Evolutionary conservation across 371 early-diverging fungal species (phyloP).

Genomic region (Chytridium lagenaria): DNA sequence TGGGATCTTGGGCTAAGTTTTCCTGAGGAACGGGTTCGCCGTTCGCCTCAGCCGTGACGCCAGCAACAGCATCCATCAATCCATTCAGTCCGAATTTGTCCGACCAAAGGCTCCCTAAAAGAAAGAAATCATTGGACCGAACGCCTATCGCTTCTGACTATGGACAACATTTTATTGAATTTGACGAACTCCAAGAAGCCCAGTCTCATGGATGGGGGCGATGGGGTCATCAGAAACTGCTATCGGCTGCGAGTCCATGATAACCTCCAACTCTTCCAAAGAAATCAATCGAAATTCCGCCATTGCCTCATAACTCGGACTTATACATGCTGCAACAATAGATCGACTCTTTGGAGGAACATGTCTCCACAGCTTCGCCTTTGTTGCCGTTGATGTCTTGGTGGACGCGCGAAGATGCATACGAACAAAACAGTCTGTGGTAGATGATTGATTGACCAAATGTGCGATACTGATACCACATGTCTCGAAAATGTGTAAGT

Average conservation of each 20-base stretch:
- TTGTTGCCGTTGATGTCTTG: conserved; percentile 21
- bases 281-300: conserved; percentile 18
- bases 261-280: conserved; percentile 11
- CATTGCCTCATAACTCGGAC: conserved; percentile 26
- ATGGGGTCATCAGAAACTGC: neutral
- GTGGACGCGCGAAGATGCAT: conserved; percentile 17
- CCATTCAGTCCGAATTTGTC: too few species aligned
- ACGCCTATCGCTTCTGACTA: too few species aligned
- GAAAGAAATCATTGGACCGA: too few species aligned
- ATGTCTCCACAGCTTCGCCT: conserved; percentile 9
- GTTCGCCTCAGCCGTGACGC: too few species aligned
- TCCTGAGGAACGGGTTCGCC: too few species aligned
- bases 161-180: neutral
- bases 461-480: conserved; percentile 27
- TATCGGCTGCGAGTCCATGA: neutral
- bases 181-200: neutral
- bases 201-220: neutral
- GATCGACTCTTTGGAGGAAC: conserved; percentile 17
- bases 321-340: conserved; percentile 24
- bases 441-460: conserved; percentile 19
- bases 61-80: too few species aligned
- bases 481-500: conserved; percentile 16
- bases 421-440: neutral
- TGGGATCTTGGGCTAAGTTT: too few species aligned
- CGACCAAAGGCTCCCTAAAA: too few species aligned